A percentile compares a stretch with the other conserved stretches of the same genome.
Evolutionary conservation across 768 basidiomycete genomes (phyloP).

Genomic region (Lactarius sanguifluus): DNA sequence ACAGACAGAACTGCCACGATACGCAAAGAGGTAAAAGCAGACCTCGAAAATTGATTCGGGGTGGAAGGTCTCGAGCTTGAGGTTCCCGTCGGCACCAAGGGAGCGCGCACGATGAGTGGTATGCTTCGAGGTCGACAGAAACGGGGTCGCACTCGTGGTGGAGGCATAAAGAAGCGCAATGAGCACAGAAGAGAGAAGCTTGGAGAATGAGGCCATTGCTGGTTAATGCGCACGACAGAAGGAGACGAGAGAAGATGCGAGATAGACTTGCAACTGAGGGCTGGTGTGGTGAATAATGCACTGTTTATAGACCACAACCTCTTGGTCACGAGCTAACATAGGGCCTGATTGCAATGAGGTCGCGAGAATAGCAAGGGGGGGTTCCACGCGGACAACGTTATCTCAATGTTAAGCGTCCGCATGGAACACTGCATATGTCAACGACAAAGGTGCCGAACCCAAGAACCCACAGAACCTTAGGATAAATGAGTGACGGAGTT

Average conservation of each 20-base stretch:
- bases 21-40: neutral
- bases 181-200: slow-evolving; percentile 31
- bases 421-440: neutral
- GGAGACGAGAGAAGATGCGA: neutral
- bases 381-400: neutral
- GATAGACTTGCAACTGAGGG: neutral
- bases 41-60: slow-evolving; percentile 35
- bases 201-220: slow-evolving; percentile 28
- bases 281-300: neutral
- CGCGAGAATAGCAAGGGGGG: slow-evolving; percentile 20
- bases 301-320: neutral
- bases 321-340: neutral
- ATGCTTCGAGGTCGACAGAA: slow-evolving; percentile 28
- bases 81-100: slow-evolving; percentile 21
- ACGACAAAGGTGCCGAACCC: neutral
- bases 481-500: neutral
- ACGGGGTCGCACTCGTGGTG: slow-evolving; percentile 30
- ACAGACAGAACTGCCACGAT: neutral
- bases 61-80: slow-evolving; percentile 34
- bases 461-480: neutral
- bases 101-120: slow-evolving; percentile 31
- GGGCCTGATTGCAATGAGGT: neutral
- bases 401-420: slow-evolving; percentile 38
- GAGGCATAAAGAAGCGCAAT: slow-evolving; percentile 32
- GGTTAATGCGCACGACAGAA: neutral